Percentiles rank a stretch among this genome's conserved stretches.
Conservation (phyloP, 2,329 filamentous ascomycete species). For the Neofusicoccum parvum region DNA sequence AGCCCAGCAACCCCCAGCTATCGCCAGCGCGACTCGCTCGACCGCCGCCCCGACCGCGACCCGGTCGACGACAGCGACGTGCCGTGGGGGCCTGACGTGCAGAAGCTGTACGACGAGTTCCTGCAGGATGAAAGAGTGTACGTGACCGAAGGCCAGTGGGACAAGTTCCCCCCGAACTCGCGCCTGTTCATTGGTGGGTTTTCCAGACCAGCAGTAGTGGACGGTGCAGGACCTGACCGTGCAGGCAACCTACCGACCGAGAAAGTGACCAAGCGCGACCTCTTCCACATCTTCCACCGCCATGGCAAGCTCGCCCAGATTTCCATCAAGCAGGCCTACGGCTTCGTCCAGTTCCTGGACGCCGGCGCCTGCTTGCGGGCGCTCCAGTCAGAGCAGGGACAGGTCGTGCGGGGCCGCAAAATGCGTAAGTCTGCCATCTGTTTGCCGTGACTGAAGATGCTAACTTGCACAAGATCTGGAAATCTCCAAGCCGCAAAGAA, state of each 20-base stretch:
- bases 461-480: constrained; percentile 70
- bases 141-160: constrained; percentile 78
- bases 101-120: constrained; percentile 72
- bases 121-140: constrained; percentile 72
- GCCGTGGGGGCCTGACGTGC: constrained; percentile 59
- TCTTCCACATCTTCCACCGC: constrained; percentile 86
- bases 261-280: constrained; percentile 87
- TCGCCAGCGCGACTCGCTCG: constrained; percentile 32
- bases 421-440: constrained; percentile 71
- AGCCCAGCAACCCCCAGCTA: constrained; percentile 34
- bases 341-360: constrained; percentile 92
- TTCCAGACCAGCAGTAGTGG: constrained; percentile 9
- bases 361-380: constrained; percentile 73
- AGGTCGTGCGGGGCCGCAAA: constrained; percentile 81
- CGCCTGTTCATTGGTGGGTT: constrained; percentile 76
- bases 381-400: constrained; percentile 76
- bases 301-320: constrained; percentile 91
- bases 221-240: constrained; percentile 12
- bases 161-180: constrained; percentile 75
- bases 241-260: constrained; percentile 89
- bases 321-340: constrained; percentile 94
- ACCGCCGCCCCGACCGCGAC: constrained; percentile 29
- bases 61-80: constrained; percentile 48
- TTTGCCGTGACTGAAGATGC: constrained; percentile 23
- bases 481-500: constrained; percentile 84